phyloP scores from a whole-genome alignment of 495 filamentous ascomycete species.

The Bombardia bombarda region DNA sequence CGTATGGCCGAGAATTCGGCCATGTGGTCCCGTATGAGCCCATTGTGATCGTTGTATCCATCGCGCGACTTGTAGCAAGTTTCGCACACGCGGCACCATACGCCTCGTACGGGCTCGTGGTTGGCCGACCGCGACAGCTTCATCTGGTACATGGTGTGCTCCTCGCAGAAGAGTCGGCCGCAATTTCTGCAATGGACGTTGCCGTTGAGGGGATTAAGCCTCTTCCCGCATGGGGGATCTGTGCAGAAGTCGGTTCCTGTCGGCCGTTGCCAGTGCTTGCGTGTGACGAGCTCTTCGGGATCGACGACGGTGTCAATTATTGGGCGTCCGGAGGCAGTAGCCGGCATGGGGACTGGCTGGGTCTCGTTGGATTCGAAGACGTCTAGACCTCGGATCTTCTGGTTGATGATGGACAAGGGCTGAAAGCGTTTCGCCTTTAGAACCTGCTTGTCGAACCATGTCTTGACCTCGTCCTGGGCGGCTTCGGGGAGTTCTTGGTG shows the following conservation, averaged over 20 bases:
- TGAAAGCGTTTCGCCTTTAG: slow-evolving; percentile 94
- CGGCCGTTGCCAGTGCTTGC: slow-evolving; percentile 79
- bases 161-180: slow-evolving; percentile 89
- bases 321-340: slow-evolving; percentile 18
- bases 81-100: slow-evolving; percentile 94
- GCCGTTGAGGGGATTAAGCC: slow-evolving; percentile 68
- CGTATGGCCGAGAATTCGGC: slow-evolving; percentile 57
- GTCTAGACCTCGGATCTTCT: slow-evolving; percentile 94
- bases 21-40: slow-evolving; percentile 61
- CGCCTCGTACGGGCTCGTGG: slow-evolving; percentile 84
- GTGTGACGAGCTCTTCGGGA: slow-evolving; percentile 81
- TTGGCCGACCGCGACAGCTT: slow-evolving; percentile 84
- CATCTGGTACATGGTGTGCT: slow-evolving; percentile 99
- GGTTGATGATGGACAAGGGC: slow-evolving; percentile 74
- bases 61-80: slow-evolving; percentile 95
- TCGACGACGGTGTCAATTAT: slow-evolving; percentile 49
- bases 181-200: slow-evolving; percentile 89
- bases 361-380: slow-evolving; percentile 93
- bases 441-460: slow-evolving; percentile 96
- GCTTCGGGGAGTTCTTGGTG: slow-evolving; percentile 91
- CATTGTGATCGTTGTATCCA: slow-evolving; percentile 87
- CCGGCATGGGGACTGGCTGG: slow-evolving; percentile 11
- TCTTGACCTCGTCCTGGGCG: slow-evolving; percentile 94
- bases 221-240: slow-evolving; percentile 77
- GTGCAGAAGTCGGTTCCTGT: slow-evolving; percentile 70